phyloP scores from a whole-genome alignment of 2,329 filamentous ascomycete genomes.

The Ophiosphaerella korrae region DNA sequence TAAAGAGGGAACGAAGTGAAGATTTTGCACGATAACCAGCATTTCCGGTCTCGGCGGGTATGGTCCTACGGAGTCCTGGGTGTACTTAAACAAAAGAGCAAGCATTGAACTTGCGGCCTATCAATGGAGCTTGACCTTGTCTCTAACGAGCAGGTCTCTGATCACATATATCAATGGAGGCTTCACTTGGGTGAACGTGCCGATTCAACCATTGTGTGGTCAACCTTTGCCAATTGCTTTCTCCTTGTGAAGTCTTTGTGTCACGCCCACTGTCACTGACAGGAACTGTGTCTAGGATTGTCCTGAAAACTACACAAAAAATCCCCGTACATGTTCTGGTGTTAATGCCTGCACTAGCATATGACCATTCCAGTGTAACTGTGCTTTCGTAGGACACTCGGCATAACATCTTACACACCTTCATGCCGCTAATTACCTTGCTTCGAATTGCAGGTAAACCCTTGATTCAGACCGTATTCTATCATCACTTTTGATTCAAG shows the following conservation, averaged over 20 bases:
- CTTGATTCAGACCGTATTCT: too few species aligned
- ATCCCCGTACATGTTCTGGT: too few species aligned
- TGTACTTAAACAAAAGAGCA: slow-evolving; percentile 50
- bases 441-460: too few species aligned
- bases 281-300: too few species aligned
- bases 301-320: too few species aligned
- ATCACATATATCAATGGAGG: slow-evolving; percentile 61
- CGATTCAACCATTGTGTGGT: slow-evolving; percentile 63
- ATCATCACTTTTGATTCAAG: too few species aligned
- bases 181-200: slow-evolving; percentile 63
- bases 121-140: slow-evolving; percentile 50
- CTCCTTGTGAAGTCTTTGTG: slow-evolving; percentile 27
- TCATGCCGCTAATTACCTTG: too few species aligned
- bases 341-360: too few species aligned
- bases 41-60: slow-evolving; percentile 47
- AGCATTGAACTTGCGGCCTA: slow-evolving; percentile 51
- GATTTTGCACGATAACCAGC: slow-evolving; percentile 43
- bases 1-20: slow-evolving; percentile 35
- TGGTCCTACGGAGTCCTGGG: slow-evolving; percentile 46
- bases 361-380: too few species aligned
- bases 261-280: neutral
- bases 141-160: slow-evolving; percentile 43
- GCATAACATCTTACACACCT: too few species aligned
- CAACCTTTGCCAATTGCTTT: slow-evolving; percentile 25
- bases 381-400: too few species aligned